phyloP scores from a whole-genome alignment of 2,329 filamentous ascomycete species.

The Fusarium solani-melongenae region DNA sequence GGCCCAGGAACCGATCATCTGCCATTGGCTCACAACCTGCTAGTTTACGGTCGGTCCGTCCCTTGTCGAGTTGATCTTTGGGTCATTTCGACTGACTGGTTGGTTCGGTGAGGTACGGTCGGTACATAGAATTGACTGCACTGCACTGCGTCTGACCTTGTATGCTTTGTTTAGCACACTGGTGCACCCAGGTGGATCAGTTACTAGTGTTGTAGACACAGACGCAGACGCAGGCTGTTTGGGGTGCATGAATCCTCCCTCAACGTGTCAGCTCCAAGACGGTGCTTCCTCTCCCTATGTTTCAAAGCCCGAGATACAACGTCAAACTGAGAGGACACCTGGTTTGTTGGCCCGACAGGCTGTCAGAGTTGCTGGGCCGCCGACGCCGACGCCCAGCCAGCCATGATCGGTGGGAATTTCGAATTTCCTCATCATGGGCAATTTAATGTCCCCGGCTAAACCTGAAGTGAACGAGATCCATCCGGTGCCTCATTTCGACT shows the following conservation, averaged over 20 bases:
- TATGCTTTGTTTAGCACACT: neutral
- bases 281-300: constrained; percentile 12
- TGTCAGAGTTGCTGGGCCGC: constrained; percentile 15
- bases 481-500: constrained; percentile 41
- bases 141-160: neutral
- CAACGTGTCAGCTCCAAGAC: constrained; percentile 16
- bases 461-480: constrained; percentile 42
- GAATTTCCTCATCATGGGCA: constrained; percentile 26
- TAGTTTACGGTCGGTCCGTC: constrained; percentile 23
- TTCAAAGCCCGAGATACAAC: constrained; percentile 17
- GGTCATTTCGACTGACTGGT: constrained; percentile 22
- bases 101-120: neutral
- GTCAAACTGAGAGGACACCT: constrained; percentile 11
- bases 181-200: neutral
- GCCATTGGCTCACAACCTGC: constrained; percentile 5
- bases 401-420: constrained; percentile 27
- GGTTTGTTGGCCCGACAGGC: constrained; percentile 8
- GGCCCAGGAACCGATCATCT: constrained; percentile 2
- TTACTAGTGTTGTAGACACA: neutral
- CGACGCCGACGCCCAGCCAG: neutral
- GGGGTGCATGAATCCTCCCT: constrained; percentile 9
- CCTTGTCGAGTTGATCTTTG: constrained; percentile 26
- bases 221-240: neutral
- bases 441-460: constrained; percentile 36
- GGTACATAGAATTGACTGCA: neutral